Percentiles rank a stretch among this genome's conserved stretches.
phyloP scores from a whole-genome alignment of 176 grass and related monocot species.

The Echinochloa phyllopogon region DNA sequence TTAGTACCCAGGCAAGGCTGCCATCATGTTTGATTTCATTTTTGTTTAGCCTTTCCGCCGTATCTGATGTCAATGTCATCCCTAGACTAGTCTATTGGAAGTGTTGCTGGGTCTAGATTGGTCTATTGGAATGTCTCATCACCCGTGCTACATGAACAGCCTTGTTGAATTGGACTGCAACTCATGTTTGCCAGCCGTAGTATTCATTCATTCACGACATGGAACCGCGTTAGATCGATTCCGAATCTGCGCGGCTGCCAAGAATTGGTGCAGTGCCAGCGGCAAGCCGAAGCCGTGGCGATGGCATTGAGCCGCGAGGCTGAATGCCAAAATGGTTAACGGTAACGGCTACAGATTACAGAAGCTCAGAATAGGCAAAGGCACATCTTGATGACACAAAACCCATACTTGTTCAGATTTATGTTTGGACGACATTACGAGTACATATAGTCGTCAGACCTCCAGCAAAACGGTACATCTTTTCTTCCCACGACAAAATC shows the following conservation, averaged over 20 bases:
- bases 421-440: neutral
- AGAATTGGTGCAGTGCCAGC: too few relatives aligned
- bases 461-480: neutral
- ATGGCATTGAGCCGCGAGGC: neutral
- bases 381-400: neutral
- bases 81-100: neutral
- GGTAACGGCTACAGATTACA: neutral
- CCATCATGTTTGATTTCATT: neutral
- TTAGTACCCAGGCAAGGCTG: neutral
- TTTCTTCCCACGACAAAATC: neutral
- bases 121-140: neutral
- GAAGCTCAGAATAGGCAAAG: neutral
- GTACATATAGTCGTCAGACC: neutral
- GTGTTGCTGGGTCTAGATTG: neutral
- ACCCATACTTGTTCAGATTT: neutral
- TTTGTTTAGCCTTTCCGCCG: neutral
- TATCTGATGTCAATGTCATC: neutral
- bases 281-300: too few relatives aligned
- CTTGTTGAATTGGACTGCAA: too few relatives aligned
- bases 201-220: too few relatives aligned
- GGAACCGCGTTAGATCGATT: too few relatives aligned
- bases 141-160: too few relatives aligned
- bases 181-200: neutral
- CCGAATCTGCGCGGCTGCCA: too few relatives aligned
- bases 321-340: neutral